Conservation (phyloP, 1,284 basidiomycete genomes). For the Rhodotorula sp. region DNA sequence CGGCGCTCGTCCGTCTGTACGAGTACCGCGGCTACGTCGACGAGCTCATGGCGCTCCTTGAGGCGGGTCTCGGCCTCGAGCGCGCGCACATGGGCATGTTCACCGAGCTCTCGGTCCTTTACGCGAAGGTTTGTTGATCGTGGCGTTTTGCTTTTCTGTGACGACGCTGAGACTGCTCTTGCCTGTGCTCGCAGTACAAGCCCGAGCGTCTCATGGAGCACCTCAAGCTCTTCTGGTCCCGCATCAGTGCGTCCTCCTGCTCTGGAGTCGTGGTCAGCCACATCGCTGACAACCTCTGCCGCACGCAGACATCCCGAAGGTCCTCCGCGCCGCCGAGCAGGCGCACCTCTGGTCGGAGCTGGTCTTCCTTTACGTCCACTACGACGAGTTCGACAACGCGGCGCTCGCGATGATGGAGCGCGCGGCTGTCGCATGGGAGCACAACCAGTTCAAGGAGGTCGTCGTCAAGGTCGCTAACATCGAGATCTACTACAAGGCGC, state of each 20-base stretch:
- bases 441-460: conserved; percentile 98
- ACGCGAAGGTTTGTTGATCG: conserved; percentile 65
- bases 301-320: conserved; percentile 55
- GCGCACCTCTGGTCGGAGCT: conserved; percentile 99
- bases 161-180: neutral
- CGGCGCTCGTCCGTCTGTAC: conserved; percentile 74
- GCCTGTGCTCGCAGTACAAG: conserved; percentile 61
- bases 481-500: conserved; percentile 88
- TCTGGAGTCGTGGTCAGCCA: neutral
- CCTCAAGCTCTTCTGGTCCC: conserved; percentile 93
- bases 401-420: conserved; percentile 97
- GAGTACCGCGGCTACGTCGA: conserved; percentile 93
- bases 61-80: conserved; percentile 92
- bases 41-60: conserved; percentile 85
- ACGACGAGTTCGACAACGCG: conserved; percentile 86
- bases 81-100: conserved; percentile 85
- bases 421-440: conserved; percentile 95
- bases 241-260: conserved; percentile 86
- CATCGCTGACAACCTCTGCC: neutral
- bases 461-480: conserved; percentile 94
- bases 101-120: conserved; percentile 89
- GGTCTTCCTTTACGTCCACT: conserved; percentile 97
- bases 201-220: conserved; percentile 99
- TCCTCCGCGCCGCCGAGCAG: conserved; percentile 90
- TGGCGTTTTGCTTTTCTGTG: no score